These are phyloP conservation scores for Phytophthora lateralis DNA, from an alignment of 352 stramenopile species.

Conservation along the genomic window DNA sequence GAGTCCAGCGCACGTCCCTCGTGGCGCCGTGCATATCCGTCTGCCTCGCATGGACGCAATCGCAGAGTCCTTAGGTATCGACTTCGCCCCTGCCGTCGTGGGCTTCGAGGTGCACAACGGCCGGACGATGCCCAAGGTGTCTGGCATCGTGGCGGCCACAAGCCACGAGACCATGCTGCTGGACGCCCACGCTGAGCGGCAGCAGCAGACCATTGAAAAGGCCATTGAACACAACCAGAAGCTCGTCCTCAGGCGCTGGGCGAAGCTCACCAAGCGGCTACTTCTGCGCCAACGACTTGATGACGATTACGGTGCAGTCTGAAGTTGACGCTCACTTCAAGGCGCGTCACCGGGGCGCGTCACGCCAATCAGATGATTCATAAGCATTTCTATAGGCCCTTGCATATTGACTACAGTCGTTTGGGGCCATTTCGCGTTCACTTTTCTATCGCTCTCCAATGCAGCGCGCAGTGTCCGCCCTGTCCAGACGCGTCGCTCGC, in stretches of 20 bases:
- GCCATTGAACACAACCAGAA: slow-evolving; percentile 71
- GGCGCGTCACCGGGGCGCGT: neutral
- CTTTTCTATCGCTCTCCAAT: slow-evolving; percentile 9
- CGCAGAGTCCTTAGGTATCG: slow-evolving; percentile 69
- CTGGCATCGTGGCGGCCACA: slow-evolving; percentile 75
- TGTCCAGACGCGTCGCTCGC: slow-evolving; percentile 1
- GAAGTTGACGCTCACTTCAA: slow-evolving; percentile 19
- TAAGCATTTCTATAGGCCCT: neutral
- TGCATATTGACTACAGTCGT: neutral
- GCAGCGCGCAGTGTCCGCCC: slow-evolving; percentile 8
- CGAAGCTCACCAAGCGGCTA: slow-evolving; percentile 63
- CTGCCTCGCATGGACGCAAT: slow-evolving; percentile 70
- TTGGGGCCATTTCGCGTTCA: neutral
- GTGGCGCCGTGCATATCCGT: slow-evolving; percentile 60
- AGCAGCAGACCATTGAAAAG: slow-evolving; percentile 75
- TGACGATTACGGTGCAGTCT: slow-evolving; percentile 72
- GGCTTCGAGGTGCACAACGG: slow-evolving; percentile 80
- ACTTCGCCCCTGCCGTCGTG: slow-evolving; percentile 81
- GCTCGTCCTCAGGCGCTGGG: slow-evolving; percentile 66
- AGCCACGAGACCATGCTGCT: slow-evolving; percentile 50
- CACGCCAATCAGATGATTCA: neutral
- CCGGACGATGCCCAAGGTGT: slow-evolving; percentile 64
- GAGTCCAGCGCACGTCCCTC: slow-evolving; percentile 71
- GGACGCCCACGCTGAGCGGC: slow-evolving; percentile 69
- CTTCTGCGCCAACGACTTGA: slow-evolving; percentile 75